Evolutionary conservation across 176 grass and related monocot genomes (phyloP).

Genomic region (Bothriochloa decipiens): DNA sequence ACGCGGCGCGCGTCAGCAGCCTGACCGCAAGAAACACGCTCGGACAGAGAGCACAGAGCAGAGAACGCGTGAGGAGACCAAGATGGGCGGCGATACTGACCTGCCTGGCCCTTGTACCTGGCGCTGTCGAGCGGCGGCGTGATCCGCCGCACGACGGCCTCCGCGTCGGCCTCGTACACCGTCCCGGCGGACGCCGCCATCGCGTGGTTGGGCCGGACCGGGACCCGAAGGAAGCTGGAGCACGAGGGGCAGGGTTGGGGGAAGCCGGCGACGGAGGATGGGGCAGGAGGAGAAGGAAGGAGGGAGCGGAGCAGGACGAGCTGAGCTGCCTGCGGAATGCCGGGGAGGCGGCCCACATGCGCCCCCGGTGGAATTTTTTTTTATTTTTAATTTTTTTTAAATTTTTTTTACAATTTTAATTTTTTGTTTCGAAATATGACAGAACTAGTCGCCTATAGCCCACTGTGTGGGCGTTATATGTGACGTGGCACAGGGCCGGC

Average conservation of each 20-base stretch:
- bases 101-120: constrained; percentile 88
- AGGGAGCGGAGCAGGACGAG: constrained; percentile 63
- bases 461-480: too few relatives aligned
- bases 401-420: too few relatives aligned
- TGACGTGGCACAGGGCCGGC: too few relatives aligned
- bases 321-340: constrained; percentile 68
- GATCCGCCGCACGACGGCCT: constrained; percentile 68
- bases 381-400: too few relatives aligned
- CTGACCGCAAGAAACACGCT: background rate
- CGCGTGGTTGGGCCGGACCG: background rate
- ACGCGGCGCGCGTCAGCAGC: background rate
- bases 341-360: constrained; percentile 64
- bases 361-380: constrained; percentile 43
- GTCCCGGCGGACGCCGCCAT: constrained; percentile 45
- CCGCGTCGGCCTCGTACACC: constrained; percentile 77
- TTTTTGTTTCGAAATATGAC: too few relatives aligned
- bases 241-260: background rate
- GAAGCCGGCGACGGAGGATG: background rate
- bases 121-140: constrained; percentile 68
- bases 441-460: too few relatives aligned
- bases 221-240: constrained; percentile 17
- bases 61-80: background rate
- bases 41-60: background rate
- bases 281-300: constrained; percentile 12
- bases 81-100: constrained; percentile 24